Evolutionary conservation across 2,329 filamentous ascomycete species (phyloP).

Genomic region (Alternaria dauci): DNA sequence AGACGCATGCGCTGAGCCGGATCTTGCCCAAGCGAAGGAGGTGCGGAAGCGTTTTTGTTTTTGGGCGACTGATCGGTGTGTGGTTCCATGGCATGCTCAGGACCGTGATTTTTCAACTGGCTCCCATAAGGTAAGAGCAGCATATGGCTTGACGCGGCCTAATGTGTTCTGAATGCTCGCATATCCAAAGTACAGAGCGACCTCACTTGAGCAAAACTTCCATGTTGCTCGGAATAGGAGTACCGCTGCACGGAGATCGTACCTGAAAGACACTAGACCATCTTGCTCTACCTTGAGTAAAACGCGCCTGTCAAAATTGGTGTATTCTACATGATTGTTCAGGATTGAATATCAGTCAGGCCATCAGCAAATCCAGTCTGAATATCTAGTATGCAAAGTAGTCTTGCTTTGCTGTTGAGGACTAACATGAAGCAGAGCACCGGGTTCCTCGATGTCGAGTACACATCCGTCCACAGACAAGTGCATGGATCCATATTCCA

Average conservation of each 20-base stretch:
- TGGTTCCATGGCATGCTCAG: neutral
- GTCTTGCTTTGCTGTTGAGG: neutral
- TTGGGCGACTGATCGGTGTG: conserved; percentile 3
- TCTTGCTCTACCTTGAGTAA: neutral
- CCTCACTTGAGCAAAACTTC: neutral
- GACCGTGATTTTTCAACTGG: neutral
- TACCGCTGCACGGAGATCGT: neutral
- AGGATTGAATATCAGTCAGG: neutral
- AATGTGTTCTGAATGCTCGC: neutral
- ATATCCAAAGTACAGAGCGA: neutral
- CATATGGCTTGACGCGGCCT: neutral
- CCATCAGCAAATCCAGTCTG: neutral
- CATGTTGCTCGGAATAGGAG: neutral
- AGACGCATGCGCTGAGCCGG: conserved; percentile 5
- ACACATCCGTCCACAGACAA: neutral
- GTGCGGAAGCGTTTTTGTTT: neutral
- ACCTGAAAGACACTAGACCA: neutral
- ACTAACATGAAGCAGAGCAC: neutral
- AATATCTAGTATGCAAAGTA: neutral
- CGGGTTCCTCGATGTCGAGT: neutral
- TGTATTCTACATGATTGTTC: neutral
- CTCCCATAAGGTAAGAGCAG: neutral
- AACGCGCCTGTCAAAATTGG: neutral
- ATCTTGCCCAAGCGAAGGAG: conserved; percentile 11
- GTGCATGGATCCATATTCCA: neutral